Evolutionary conservation across 768 basidiomycete genomes (phyloP).

Genomic region (Naematelia encephala): DNA sequence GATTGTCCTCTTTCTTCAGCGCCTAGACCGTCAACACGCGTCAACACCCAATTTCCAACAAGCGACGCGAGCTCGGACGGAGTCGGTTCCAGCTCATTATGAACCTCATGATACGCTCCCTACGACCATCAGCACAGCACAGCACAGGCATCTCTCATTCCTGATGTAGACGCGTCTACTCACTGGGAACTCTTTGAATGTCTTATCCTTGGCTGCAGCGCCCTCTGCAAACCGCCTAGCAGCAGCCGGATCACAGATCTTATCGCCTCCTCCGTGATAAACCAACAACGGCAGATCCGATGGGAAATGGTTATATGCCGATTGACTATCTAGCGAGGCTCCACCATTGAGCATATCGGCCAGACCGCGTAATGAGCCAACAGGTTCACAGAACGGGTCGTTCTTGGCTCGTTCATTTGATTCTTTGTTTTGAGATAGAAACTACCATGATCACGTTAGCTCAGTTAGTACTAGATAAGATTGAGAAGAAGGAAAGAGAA

Average conservation of each 20-base stretch:
- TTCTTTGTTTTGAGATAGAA: constrained; percentile 35
- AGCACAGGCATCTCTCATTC: too few species aligned
- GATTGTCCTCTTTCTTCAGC: not conserved
- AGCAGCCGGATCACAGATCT: constrained; percentile 30
- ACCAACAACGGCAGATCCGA: constrained; percentile 33
- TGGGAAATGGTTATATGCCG: constrained; percentile 30
- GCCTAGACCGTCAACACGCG: constrained; percentile 4
- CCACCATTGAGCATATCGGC: constrained; percentile 43
- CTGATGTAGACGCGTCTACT: too few species aligned
- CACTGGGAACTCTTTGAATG: constrained; percentile 31
- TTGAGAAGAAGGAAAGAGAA: not conserved
- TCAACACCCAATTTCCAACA: constrained; percentile 33
- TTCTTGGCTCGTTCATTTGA: constrained; percentile 17
- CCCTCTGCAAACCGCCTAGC: constrained; percentile 30
- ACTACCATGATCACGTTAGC: constrained; percentile 8
- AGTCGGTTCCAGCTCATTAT: constrained; percentile 39
- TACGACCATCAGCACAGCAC: constrained; percentile 14
- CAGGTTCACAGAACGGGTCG: constrained; percentile 42
- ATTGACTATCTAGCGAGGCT: constrained; percentile 15
- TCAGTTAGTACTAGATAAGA: not conserved
- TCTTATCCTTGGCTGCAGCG: constrained; percentile 26
- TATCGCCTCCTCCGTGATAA: constrained; percentile 40
- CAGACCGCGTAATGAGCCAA: constrained; percentile 29
- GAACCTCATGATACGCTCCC: constrained; percentile 43
- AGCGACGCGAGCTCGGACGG: constrained; percentile 28